These are phyloP conservation scores for Thalassiosira oceanica DNA, from an alignment of 352 stramenopile genomes.

Conservation along the genomic window DNA sequence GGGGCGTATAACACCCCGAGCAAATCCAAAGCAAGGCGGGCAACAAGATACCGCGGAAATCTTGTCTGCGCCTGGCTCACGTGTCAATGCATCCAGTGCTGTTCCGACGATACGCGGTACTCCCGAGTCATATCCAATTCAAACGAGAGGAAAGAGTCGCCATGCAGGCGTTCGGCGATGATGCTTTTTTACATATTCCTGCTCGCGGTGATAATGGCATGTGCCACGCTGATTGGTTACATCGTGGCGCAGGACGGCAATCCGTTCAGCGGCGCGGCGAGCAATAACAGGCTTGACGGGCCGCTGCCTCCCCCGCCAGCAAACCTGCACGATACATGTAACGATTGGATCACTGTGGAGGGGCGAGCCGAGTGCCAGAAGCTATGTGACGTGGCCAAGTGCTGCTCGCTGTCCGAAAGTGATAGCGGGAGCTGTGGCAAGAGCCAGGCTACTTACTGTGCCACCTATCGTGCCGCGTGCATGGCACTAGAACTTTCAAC, in stretches of 20 bases:
- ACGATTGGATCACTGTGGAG: conserved; percentile 28
- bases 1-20: no score
- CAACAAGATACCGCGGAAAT: no score
- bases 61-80: no score
- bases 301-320: conserved; percentile 18
- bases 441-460: conserved; percentile 21
- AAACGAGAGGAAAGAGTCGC: no score
- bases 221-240: conserved; percentile 31
- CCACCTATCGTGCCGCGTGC: conserved; percentile 32
- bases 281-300: not conserved
- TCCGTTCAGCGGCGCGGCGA: conserved; percentile 6
- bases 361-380: conserved; percentile 23
- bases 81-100: no score
- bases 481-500: conserved; percentile 36
- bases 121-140: no score
- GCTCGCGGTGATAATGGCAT: conserved; percentile 19
- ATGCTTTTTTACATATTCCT: conserved; percentile 24
- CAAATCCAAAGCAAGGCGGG: no score
- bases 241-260: conserved; percentile 32
- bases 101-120: no score
- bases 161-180: no score
- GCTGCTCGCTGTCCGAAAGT: conserved; percentile 12
- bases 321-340: conserved; percentile 28
- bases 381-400: conserved; percentile 16
- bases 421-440: conserved; percentile 26